Base-by-base conservation (phyloP, 2,329 filamentous ascomycete genomes). In the Penicillium crustosum region DNA sequence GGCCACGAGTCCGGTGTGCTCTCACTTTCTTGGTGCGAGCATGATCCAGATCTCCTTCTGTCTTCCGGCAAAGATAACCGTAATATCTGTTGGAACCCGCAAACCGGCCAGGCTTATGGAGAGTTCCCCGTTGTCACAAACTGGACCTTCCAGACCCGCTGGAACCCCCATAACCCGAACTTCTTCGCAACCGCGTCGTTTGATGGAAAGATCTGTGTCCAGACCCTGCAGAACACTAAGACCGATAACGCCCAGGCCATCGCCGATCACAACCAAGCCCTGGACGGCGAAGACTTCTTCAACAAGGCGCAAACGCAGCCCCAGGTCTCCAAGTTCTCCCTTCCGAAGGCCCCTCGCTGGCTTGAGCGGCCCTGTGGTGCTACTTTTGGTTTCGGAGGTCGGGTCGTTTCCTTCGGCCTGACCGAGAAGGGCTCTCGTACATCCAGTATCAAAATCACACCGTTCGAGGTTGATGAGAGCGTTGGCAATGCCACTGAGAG, bases 41-140 rank as follows among this genome's bases (percentile, higher is more conserved):
- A 97, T 72, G 94, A 99, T 70, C 88, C 88, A 49, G 89, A 94
- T 68, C 82, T 99, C 50, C 79, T 99, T 49, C 82, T 99, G 23
- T 99, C 94, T 2, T 95, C 89, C 65, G 95, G 94, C 66, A 97
- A 97, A 78, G 94, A 99, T 76, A 97, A 97, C 73, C 86, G 91
- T 67, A 97, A 93, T 2, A 84, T 99, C 60, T 87, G 94, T 60
- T 99, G 95, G 94, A 97, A 97, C 75, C 91, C 94, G 1, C 90
- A 94, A 70, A 96, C 89, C 3, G 93, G 93, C 53, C 86, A 94
- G 71, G 82, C 85, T 13, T 89, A 92, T 62, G 94, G 95, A 64
- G 93, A 97, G 76, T 93, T 97, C 71, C 93, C 93, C 5, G 91
- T 97, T 68, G 93, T 96, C 53, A 97, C 93, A n/a, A 99, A 97